Conservation (phyloP, 306 rosid species). For the Corylus heterophylla region DNA sequence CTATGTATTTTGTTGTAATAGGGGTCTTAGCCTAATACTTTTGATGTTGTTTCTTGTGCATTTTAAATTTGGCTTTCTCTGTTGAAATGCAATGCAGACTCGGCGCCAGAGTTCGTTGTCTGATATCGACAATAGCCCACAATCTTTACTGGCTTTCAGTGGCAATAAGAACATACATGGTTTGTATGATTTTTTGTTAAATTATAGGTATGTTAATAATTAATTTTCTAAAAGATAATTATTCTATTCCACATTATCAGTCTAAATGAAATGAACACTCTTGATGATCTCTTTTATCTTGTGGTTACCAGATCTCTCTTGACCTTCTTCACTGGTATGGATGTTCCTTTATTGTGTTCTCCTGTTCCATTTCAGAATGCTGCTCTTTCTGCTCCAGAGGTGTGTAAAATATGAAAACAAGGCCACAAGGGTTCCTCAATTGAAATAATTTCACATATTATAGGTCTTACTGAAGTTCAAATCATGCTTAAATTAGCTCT, state of each 20-base stretch:
- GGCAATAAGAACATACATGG: conserved; percentile 73
- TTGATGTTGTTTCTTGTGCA: background rate
- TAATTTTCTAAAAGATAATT: background rate
- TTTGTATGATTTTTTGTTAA: conserved; percentile 75
- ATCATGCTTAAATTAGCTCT: conserved; percentile 15
- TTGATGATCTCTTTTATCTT: conserved; percentile 6
- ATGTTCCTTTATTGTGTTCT: conserved; percentile 81
- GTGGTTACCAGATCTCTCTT: conserved; percentile 60
- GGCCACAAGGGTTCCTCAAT: background rate
- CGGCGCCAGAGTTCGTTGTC: conserved; percentile 59
- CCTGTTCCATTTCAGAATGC: conserved; percentile 86
- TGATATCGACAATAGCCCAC: conserved; percentile 72
- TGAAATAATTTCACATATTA: background rate
- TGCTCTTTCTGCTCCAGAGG: conserved; percentile 81
- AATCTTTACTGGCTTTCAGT: conserved; percentile 74
- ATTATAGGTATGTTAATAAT: conserved; percentile 63
- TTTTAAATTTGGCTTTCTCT: conserved; percentile 5
- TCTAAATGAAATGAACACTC: conserved; percentile 17
- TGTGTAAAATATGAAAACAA: conserved; percentile 23
- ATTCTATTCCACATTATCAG: conserved; percentile 10
- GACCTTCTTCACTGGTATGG: conserved; percentile 68
- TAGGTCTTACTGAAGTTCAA: background rate
- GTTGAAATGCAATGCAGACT: conserved; percentile 52
- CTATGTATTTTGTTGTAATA: background rate
- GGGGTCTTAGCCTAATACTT: background rate